These are phyloP conservation scores for Diaporthe australafricana DNA, from an alignment of 2,329 filamentous ascomycete genomes.

Conservation along the genomic window DNA sequence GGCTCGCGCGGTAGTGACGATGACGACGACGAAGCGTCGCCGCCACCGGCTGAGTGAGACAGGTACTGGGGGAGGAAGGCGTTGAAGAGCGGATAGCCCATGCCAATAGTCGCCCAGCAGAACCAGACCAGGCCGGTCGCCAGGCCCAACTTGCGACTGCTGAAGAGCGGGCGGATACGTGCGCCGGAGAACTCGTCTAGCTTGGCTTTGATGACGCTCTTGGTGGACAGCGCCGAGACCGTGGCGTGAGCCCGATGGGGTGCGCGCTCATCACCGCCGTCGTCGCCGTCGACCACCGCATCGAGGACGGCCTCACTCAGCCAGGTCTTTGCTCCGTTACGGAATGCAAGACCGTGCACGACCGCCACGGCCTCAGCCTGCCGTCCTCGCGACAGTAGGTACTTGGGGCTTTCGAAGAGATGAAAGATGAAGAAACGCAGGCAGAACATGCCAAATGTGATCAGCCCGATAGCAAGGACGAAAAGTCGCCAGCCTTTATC, in stretches of 20 bases:
- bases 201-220: conserved; percentile 65
- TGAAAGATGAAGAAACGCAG: conserved; percentile 84
- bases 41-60: conserved; percentile 58
- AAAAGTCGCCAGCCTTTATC: conserved; percentile 84
- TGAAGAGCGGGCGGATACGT: conserved; percentile 75
- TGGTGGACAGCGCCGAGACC: conserved; percentile 43
- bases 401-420: conserved; percentile 88
- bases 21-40: neutral
- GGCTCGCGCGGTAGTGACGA: conserved; percentile 43
- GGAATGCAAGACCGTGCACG: conserved; percentile 80
- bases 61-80: conserved; percentile 91
- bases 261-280: neutral
- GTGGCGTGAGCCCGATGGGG: conserved; percentile 32
- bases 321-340: conserved; percentile 79
- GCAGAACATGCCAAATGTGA: conserved; percentile 82
- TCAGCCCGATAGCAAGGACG: conserved; percentile 75
- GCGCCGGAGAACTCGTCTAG: conserved; percentile 75
- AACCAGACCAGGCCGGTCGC: conserved; percentile 76
- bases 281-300: conserved; percentile 60
- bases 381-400: conserved; percentile 79
- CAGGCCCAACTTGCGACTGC: conserved; percentile 61
- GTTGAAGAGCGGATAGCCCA: conserved; percentile 91
- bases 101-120: conserved; percentile 84
- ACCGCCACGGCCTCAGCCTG: conserved; percentile 84
- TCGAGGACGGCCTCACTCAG: conserved; percentile 78